Base-by-base conservation (phyloP, 2,329 filamentous ascomycete genomes). In the Seiridium unicorne region DNA sequence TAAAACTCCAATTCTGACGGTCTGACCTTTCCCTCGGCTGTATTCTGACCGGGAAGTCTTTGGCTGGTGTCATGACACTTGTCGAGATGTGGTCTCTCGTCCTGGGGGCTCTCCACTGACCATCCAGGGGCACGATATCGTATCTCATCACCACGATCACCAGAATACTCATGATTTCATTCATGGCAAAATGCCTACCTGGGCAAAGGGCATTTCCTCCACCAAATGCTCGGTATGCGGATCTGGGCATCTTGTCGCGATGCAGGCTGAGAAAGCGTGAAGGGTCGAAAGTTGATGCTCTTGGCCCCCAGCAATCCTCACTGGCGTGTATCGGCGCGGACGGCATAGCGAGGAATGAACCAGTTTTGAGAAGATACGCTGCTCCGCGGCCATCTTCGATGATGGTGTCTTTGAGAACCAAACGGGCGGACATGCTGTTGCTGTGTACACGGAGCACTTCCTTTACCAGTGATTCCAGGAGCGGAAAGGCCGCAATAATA, bases 401-500 rank as follows among this genome's bases (percentile, higher is more conserved):
- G n/a, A 57, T 4, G 3, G 44, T 62, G 38, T 62, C 57, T 42
- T 62, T n/a, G 8, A 62, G 44, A 3, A 62, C 35, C 26, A 57
- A 26, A 2, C 57, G 44, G 26, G 18, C 65, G 81, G 83, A 44
- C 7, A 18, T 26, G 31, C 44, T 34, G 5, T 46, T 44, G 38
- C 54, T 56, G 1, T 56, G 40, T 4, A 34, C 26, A 6, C 54
- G 40, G 9, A 56, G 31, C 8, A 46, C 40, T 6, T 47, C 54
- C 7, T 32, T 56, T 5, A 56, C 54, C 1, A 56, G 10, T 2
- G 40, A 44, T 2, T 56, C 54, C 31, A 46, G 7, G 18, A 56
- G 11, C 1, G 54, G 54, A 34, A 46, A 32, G 26, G 10, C 3
- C n/a, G 13, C 2, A 1, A 44, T 49, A 26, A 49, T 49, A n/a